phyloP scores from a whole-genome alignment of 345 rosid species.

The Aquilaria yunnanensis region DNA sequence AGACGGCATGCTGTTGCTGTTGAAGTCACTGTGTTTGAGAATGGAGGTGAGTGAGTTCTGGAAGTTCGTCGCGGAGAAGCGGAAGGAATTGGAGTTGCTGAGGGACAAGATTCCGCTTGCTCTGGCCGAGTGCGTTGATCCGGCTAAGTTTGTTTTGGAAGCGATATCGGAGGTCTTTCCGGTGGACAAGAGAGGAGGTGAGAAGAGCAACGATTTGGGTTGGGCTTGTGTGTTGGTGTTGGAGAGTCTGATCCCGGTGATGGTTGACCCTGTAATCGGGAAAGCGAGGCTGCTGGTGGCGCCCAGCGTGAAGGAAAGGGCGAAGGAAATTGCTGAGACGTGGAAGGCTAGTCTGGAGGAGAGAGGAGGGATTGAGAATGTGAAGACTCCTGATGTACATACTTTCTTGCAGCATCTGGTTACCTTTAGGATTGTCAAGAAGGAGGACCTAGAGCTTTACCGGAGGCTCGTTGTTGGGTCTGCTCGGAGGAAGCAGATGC shows the following conservation, averaged over 20 bases:
- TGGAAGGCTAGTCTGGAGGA: slow-evolving; percentile 94
- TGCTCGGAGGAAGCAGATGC: slow-evolving; percentile 99
- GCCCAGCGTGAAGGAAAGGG: slow-evolving; percentile 59
- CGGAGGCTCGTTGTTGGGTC: slow-evolving; percentile 93
- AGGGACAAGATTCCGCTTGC: slow-evolving; percentile 67
- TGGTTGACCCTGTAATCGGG: slow-evolving; percentile 88
- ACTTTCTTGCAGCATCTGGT: slow-evolving; percentile 95
- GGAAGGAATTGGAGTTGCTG: slow-evolving; percentile 67
- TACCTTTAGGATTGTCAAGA: slow-evolving; percentile 83
- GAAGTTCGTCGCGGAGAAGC: slow-evolving; percentile 61
- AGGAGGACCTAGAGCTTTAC: slow-evolving; percentile 67
- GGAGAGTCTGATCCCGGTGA: slow-evolving; percentile 82
- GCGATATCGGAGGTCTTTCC: slow-evolving; percentile 93
- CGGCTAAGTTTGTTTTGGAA: slow-evolving; percentile 76
- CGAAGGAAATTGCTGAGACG: slow-evolving; percentile 75
- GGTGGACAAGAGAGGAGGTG: slow-evolving; percentile 58
- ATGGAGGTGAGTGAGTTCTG: slow-evolving; percentile 80
- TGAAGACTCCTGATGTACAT: slow-evolving; percentile 95
- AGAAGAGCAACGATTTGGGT: slow-evolving; percentile 60
- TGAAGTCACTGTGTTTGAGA: slow-evolving; percentile 53
- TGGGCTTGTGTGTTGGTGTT: slow-evolving; percentile 95
- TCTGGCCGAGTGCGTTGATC: slow-evolving; percentile 76
- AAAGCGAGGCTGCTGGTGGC: slow-evolving; percentile 75
- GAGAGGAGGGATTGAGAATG: slow-evolving; percentile 87
- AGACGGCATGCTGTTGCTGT: slow-evolving; percentile 45